A percentile compares a stretch with the other conserved stretches of the same genome.
phyloP scores from a whole-genome alignment of 306 rosid genomes.

The Albizia julibrissin region DNA sequence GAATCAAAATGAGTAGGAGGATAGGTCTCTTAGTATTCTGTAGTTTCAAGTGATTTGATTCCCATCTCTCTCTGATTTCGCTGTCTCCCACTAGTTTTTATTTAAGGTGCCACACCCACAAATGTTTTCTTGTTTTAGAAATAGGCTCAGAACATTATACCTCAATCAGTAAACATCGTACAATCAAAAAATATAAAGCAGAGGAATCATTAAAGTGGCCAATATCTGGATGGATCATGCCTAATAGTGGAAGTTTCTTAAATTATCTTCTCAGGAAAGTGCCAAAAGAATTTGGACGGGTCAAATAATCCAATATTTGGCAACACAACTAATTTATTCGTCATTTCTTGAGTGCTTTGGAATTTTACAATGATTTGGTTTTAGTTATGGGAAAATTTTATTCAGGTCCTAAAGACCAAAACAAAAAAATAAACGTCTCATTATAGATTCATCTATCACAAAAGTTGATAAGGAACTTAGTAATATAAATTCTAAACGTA shows the following conservation, averaged over 20 bases:
- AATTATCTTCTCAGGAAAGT: slow-evolving; percentile 21
- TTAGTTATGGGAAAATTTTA: too few relatives aligned
- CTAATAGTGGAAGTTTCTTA: slow-evolving; percentile 19
- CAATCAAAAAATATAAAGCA: not conserved
- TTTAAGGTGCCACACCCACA: not conserved
- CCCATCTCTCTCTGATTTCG: slow-evolving; percentile 29
- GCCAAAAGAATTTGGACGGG: slow-evolving; percentile 17
- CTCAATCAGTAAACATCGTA: slow-evolving; percentile 29
- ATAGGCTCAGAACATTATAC: not conserved
- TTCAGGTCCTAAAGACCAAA: too few relatives aligned
- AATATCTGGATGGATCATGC: slow-evolving; percentile 2
- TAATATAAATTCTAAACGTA: too few relatives aligned
- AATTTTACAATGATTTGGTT: too few relatives aligned
- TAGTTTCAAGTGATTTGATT: slow-evolving; percentile 23
- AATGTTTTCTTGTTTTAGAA: slow-evolving; percentile 12
- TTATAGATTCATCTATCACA: too few relatives aligned
- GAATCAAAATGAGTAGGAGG: not conserved
- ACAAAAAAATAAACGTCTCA: too few relatives aligned
- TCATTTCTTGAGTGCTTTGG: slow-evolving; percentile 2
- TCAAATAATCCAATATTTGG: slow-evolving; percentile 31
- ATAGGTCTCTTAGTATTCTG: not conserved
- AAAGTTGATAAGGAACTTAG: too few relatives aligned
- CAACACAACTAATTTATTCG: slow-evolving; percentile 2
- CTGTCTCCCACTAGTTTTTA: slow-evolving; percentile 43
- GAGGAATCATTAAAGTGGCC: not conserved